These are phyloP conservation scores for Trametes pubescens DNA, from an alignment of 1,284 basidiomycete genomes.

Conservation along the genomic window DNA sequence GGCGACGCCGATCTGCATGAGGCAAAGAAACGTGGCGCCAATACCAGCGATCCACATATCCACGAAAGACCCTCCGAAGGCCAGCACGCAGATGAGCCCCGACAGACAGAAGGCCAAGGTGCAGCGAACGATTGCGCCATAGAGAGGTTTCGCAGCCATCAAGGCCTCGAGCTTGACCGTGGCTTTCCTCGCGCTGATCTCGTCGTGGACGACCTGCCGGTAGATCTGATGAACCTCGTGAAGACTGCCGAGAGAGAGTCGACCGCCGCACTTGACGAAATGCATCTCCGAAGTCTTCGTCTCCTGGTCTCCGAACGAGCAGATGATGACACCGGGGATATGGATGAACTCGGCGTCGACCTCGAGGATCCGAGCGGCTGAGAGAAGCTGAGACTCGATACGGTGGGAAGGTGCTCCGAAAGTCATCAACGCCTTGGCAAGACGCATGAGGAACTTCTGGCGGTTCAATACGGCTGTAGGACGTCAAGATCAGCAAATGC, in stretches of 20 bases:
- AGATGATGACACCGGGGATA: slow-evolving; percentile 83
- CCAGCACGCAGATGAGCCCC: slow-evolving; percentile 80
- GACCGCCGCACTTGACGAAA: slow-evolving; percentile 79
- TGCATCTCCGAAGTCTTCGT: slow-evolving; percentile 83
- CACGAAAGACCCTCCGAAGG: slow-evolving; percentile 85
- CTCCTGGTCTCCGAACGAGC: slow-evolving; percentile 83
- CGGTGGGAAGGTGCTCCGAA: slow-evolving; percentile 79
- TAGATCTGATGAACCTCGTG: slow-evolving; percentile 83
- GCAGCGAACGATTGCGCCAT: slow-evolving; percentile 66
- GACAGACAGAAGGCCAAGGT: slow-evolving; percentile 75
- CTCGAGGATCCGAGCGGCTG: slow-evolving; percentile 84
- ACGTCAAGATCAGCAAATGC: neutral
- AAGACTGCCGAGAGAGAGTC: slow-evolving; percentile 77
- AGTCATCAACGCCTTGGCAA: slow-evolving; percentile 71
- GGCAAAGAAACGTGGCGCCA: slow-evolving; percentile 69
- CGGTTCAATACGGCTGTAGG: slow-evolving; percentile 58
- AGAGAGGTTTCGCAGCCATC: slow-evolving; percentile 63
- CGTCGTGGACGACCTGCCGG: slow-evolving; percentile 83
- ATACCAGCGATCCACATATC: slow-evolving; percentile 84
- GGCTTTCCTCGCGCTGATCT: slow-evolving; percentile 80
- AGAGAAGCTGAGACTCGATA: slow-evolving; percentile 71
- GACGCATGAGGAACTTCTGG: slow-evolving; percentile 68
- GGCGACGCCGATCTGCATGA: slow-evolving; percentile 77
- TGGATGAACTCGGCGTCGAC: slow-evolving; percentile 86
- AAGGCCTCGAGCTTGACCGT: slow-evolving; percentile 58